Base-by-base conservation (phyloP, 495 filamentous ascomycete genomes). In the Neurospora tetrasperma region DNA sequence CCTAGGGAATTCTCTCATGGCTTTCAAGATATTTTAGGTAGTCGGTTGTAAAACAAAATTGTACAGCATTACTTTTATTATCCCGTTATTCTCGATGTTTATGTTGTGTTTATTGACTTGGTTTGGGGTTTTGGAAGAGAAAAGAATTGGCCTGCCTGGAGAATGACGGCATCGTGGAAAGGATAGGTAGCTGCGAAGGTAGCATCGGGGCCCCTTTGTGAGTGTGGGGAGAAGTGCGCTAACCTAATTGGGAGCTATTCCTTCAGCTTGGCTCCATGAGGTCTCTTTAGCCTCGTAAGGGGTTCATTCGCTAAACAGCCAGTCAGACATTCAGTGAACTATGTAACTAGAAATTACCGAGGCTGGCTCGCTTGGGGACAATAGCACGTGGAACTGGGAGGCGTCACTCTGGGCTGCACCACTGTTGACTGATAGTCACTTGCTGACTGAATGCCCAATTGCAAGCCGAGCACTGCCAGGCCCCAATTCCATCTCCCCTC, bases 131-230 rank as follows among this genome's bases (percentile, higher is more conserved):
- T 66, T 66, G 27, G 27, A 62, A 35, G 0, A 16, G 16, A 54
- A 16, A 35, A 62, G 27, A 16, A 5, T 9, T 18, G 54, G 11
- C 54, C 14, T 71, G 70, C 41, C 35, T 59, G 9, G 20, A 71
- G 7, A 46, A 71, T 71, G 70, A 71, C 70, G 70, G 70, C 41
- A 71, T 71, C 14, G 70, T 31, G 41, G 40, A 31, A 31, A n/a
- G 39, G 35, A 38, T 6, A 38, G 35, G 43, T 23, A 70, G 44
- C 44, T 48, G 44, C 44, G 44, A n/a, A 48, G 23, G 48, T 59
- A 62, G 54, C 23, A 62, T 62, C 54, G 16, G 23, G 54, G 14
- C 54, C 54, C 54, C 27, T 66, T 66, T 66, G 54, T 66, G 54
- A 66, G 54, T 66, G 54, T 66, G 54, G 27, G 54, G 54, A 66